These are phyloP conservation scores for Gelatoporia subvermispora DNA, from an alignment of 768 basidiomycete species.

Conservation along the genomic window DNA sequence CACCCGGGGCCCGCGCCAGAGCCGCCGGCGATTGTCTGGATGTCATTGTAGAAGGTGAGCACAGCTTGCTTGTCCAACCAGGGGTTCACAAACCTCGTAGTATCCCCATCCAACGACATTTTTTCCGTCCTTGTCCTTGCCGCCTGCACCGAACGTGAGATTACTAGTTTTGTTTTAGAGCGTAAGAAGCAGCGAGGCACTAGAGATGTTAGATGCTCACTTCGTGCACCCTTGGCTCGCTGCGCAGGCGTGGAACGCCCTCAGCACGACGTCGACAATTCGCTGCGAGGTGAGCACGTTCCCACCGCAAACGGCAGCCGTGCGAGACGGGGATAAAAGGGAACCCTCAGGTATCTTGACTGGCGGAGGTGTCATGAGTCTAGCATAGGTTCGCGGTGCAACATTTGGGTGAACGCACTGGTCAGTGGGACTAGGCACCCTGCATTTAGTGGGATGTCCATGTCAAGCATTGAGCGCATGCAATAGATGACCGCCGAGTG, in stretches of 20 bases:
- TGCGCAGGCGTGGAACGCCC: constrained; percentile 87
- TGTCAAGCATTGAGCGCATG: constrained; percentile 80
- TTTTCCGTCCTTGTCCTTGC: constrained; percentile 78
- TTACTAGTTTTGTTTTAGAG: constrained; percentile 44
- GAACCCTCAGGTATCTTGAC: constrained; percentile 80
- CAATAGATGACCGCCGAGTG: constrained; percentile 88
- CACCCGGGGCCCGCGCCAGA: constrained; percentile 85
- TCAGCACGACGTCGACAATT: constrained; percentile 92
- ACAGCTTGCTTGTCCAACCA: not conserved
- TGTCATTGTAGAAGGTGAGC: not conserved
- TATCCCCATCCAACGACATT: constrained; percentile 85
- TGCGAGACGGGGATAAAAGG: constrained; percentile 74
- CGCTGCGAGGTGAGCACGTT: constrained; percentile 90
- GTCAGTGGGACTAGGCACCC: constrained; percentile 87
- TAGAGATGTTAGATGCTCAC: constrained; percentile 36
- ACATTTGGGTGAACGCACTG: constrained; percentile 39
- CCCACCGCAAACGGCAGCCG: constrained; percentile 89
- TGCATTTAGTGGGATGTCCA: constrained; percentile 89
- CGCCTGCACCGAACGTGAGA: constrained; percentile 83
- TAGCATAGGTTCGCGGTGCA: constrained; percentile 4
- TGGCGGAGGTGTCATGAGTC: constrained; percentile 23
- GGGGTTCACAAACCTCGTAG: constrained; percentile 37
- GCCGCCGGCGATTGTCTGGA: constrained; percentile 88
- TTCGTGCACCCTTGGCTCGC: constrained; percentile 94
- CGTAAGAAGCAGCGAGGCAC: not conserved